Base-by-base conservation (phyloP, 768 basidiomycete species). In the Russula virescens region DNA sequence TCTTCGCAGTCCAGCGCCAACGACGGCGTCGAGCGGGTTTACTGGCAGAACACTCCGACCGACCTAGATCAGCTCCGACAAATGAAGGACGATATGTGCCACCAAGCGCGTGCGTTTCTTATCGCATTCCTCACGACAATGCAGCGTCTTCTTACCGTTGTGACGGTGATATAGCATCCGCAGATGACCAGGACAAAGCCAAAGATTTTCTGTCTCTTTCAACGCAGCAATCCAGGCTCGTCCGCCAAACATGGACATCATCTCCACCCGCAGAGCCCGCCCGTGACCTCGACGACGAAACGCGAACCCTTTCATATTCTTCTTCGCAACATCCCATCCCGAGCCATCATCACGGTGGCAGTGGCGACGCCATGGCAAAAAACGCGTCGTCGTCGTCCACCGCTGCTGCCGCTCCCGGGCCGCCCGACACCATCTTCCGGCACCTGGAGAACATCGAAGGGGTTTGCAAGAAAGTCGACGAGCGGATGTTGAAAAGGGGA, bases 41-140 rank as follows among this genome's bases (percentile, higher is more conserved):
- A 49, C 60, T 61, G 60, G 60, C 45, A 61, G 7, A 61, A 46
- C 26, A 55, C 60, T 9, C 60, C 52, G 46, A 54, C 53, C 25
- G 14, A 13, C 7, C 5, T 61, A 10, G 52, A 61, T 16, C 7
- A 49, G 35, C 46, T 55, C 18, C 52, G 23, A 53, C 21, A 52
- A n/a, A 28, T 21, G 19, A 34, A 42, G 13, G 51, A 60, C 10
- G n/a, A 34, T 46, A n/a, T 14, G 13, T 23, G 43, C 43, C 43
- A 45, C 43, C 43, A n/a, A 45, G 21, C 50, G 31, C 14, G 49
- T 60, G 50, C 26, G 48, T 49, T 51, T 58, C 35, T 19, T 38
- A 25, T 48, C 46, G 23, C 5, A 34, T 38, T 8, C 35, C 25
- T 42, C 48, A 8, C 6, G n/a, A 5, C 19, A 23, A 18, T 31